Base-by-base conservation (phyloP, 2,329 filamentous ascomycete species). In the Monilinia fructigena region DNA sequence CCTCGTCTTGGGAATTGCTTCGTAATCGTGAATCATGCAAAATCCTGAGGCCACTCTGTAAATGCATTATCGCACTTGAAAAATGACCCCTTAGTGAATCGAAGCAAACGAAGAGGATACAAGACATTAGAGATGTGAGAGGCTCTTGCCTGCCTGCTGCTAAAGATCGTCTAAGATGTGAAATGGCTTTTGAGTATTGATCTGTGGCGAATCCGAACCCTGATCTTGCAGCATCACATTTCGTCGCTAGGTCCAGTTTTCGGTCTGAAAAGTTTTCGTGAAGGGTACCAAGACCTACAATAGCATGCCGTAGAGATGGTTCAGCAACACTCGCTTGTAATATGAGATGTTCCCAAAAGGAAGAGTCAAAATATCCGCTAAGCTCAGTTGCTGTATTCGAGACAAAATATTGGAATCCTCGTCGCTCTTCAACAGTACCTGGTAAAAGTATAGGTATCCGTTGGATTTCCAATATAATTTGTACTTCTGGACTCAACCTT, bases 131-230 rank as follows among this genome's bases (percentile, higher is more conserved):
- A 31, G 72, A 71, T 20, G 68, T 71, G 18, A 74, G 23, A 20
- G 73, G 69, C 12, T 68, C 66, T 35, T 74, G 70, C 42, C 70
- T 70, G n/a, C 71, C 70, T 18, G 45, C 50, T 4, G 68, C 55
- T 16, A 76, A 66, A 42, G 70, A 70, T n/a, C 68, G 64, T 52
- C 73, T 66, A 26, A 76, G 59, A 60, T 73, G 66, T 4, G 66
- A 66, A 52, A 76, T 71, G 11, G 74, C 73, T 64, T 75, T 75
- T n/a, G 72, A 67, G 54, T 75, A 75, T 69, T 76, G 74, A 28
- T 67, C 68, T 28, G 69, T 60, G 11, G 73, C 73, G 66, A 75
- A 75, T 14, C 67, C 61, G 10, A 67, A 48, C 4, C 59, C 67
- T 12, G 68, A 60, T 42, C 55, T 66, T 50, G 65, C 65, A 48